A percentile compares a stretch with the other conserved stretches of the same genome.
phyloP scores from a whole-genome alignment of 176 grass and related monocot genomes.

The Raddia distichophylla region DNA sequence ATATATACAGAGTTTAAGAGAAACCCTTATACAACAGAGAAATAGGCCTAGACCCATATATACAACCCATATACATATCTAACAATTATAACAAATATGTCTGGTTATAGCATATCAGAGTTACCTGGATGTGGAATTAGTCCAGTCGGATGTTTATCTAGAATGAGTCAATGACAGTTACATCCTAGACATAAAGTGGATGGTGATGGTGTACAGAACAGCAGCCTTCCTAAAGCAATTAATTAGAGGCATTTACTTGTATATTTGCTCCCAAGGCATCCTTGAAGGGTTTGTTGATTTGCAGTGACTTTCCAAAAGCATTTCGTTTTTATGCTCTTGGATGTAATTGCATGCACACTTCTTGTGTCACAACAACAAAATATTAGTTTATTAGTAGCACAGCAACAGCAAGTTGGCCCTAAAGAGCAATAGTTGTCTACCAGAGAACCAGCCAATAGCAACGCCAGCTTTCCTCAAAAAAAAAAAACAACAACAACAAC shows the following conservation, averaged over 20 bases:
- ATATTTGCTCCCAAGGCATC: background rate
- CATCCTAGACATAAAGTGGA: background rate
- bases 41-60: too few relatives aligned
- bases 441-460: too few relatives aligned
- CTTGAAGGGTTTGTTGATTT: background rate
- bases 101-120: background rate
- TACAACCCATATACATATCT: too few relatives aligned
- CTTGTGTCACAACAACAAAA: background rate
- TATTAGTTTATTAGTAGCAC: background rate
- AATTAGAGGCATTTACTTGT: background rate
- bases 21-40: too few relatives aligned
- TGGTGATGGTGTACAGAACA: background rate
- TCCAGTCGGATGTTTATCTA: background rate
- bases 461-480: too few relatives aligned
- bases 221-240: background rate
- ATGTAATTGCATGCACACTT: background rate
- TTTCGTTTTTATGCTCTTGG: background rate
- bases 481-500: background rate
- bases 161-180: background rate
- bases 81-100: background rate
- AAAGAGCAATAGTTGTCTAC: background rate
- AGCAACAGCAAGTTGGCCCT: background rate
- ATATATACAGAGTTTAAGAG: too few relatives aligned
- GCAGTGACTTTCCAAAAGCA: background rate
- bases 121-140: background rate